Evolutionary conservation across 345 rosid species (phyloP), one percentile per base, ranked within the genome.

Genomic region (Aquilaria sinensis): DNA sequence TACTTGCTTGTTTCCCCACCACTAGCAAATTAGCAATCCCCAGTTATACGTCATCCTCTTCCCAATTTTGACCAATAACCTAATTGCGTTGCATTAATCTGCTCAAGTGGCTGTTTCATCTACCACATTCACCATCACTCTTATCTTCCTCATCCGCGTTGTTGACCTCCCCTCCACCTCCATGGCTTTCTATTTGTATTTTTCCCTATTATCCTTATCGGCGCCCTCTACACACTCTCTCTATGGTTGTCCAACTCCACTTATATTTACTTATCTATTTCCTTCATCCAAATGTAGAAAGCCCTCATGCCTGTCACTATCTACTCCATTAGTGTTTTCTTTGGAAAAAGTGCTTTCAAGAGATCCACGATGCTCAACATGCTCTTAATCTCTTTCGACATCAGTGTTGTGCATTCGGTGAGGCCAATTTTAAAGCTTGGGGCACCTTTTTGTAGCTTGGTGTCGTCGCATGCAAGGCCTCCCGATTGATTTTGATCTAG

Each of bases 231-330:
- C 76, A 78, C 98, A 2, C 80, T 92, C 69, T 81, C 87, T 49
- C 90, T 92, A 43, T 92, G 97, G 98, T 84, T 92, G 6, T 89
- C 98, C 12, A 92, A 92, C 53, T 92, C 98, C 16, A 93, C 98
- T 31, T 92, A 92, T 74, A 92, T 92, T 41, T 92, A 89, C 66
- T 85, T 92, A 69, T 92, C 98, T 23, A 97, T 92, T 33, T 89
- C 96, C 29, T 92, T 92, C 69, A 92, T 92, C 73, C 98, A 92
- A 82, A 92, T 92, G 98, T 82, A 89, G 14, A 92, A 92, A 49
- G 97, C 98, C 49, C 82, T 92, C 9, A 92, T 92, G 98, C 97
- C 98, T 0, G 97, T 92, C 9, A 96, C 98, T 8, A 97, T 92
- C 10, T 92, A 92, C 74, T 89, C 98, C 4, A 79, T 81, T 31